Conservation (phyloP, 495 filamentous ascomycete species). For the Penicillium lagena region DNA sequence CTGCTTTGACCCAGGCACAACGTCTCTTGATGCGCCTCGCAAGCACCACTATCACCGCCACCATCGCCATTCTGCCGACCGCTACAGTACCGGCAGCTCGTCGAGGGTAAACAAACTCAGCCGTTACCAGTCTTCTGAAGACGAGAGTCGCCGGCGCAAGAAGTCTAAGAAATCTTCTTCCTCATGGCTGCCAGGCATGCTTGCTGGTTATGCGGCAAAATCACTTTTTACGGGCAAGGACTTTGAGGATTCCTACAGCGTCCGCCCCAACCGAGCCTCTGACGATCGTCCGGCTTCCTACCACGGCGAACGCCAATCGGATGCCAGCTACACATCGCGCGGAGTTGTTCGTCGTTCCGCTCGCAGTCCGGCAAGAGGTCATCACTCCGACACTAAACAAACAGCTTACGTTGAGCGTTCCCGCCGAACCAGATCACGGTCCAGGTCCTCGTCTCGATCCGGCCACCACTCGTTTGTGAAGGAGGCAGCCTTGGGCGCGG, state of each 20-base stretch:
- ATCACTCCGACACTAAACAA: slow-evolving; percentile 16
- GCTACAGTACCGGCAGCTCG: slow-evolving; percentile 31
- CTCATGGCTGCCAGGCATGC: slow-evolving; percentile 48
- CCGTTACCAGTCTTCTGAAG: slow-evolving; percentile 52
- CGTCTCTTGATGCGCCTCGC: slow-evolving; percentile 55
- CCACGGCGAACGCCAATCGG: slow-evolving; percentile 30
- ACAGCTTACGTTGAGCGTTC: not conserved
- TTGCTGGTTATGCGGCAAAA: slow-evolving; percentile 51
- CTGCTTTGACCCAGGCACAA: slow-evolving; percentile 61
- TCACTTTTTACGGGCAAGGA: slow-evolving; percentile 46
- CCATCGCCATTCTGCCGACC: slow-evolving; percentile 36
- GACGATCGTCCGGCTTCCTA: slow-evolving; percentile 25
- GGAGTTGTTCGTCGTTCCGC: slow-evolving; percentile 30
- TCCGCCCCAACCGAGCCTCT: slow-evolving; percentile 39
- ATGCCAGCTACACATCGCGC: slow-evolving; percentile 37
- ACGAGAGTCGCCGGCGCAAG: slow-evolving; percentile 41
- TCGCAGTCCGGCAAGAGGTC: slow-evolving; percentile 26
- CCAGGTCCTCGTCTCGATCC: slow-evolving; percentile 35
- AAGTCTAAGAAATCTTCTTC: slow-evolving; percentile 26
- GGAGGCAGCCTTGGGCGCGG: slow-evolving; percentile 38
- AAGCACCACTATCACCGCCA: slow-evolving; percentile 50
- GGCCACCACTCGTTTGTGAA: slow-evolving; percentile 33
- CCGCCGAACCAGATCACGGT: slow-evolving; percentile 36
- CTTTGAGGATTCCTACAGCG: slow-evolving; percentile 54
- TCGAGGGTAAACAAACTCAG: slow-evolving; percentile 49